Conservation (phyloP, 805 yeast species). For the Yarrowia alimentaria region DNA sequence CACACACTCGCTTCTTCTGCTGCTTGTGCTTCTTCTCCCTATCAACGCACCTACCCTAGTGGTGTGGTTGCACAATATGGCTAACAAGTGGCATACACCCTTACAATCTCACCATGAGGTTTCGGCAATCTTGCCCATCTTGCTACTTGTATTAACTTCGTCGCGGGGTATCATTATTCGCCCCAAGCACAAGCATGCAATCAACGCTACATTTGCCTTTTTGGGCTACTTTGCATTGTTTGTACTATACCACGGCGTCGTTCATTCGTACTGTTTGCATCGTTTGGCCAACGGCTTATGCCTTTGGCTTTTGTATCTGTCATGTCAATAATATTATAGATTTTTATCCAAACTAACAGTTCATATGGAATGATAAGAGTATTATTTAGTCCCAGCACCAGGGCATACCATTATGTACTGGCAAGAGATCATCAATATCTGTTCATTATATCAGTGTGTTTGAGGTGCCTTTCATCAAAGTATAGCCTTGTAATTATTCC, state of each 20-base stretch:
- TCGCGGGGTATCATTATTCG: conserved; percentile 51
- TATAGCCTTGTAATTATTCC: too few relatives aligned
- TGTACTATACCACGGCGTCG: conserved; percentile 67
- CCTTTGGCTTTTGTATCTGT: conserved; percentile 30
- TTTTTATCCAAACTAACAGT: background rate
- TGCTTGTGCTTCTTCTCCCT: conserved; percentile 77
- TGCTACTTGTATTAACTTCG: conserved; percentile 57
- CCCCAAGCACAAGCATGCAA: conserved; percentile 26
- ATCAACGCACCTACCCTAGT: conserved; percentile 73
- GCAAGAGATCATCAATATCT: too few relatives aligned
- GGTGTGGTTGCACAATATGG: conserved; percentile 78
- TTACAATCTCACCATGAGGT: conserved; percentile 84
- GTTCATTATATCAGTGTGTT: too few relatives aligned
- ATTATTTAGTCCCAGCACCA: too few relatives aligned
- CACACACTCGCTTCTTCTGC: conserved; percentile 57
- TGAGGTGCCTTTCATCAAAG: too few relatives aligned
- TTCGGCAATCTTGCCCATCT: conserved; percentile 73
- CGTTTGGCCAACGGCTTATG: conserved; percentile 62
- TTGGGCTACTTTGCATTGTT: conserved; percentile 58
- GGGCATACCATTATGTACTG: too few relatives aligned
- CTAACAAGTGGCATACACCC: conserved; percentile 78
- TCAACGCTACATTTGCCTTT: conserved; percentile 41
- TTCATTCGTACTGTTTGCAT: conserved; percentile 83
- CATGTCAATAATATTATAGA: background rate
- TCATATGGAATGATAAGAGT: too few relatives aligned